These are phyloP conservation scores for Papiliotrema laurentii DNA, from an alignment of 1,284 basidiomycete species.

Conservation along the genomic window DNA sequence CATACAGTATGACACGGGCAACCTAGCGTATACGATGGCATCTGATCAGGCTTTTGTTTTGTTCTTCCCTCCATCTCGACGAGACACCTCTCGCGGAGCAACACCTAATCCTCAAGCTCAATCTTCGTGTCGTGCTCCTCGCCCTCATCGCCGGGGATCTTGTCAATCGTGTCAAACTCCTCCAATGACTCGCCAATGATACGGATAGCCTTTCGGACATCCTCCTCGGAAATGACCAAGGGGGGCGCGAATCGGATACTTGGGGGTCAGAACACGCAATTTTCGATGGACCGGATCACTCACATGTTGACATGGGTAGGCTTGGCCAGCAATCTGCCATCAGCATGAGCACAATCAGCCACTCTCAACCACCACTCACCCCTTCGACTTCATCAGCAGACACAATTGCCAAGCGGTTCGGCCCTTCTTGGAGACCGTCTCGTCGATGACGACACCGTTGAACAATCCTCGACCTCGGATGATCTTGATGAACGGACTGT, in stretches of 20 bases:
- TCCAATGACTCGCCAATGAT: slow-evolving; percentile 72
- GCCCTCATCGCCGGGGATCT: slow-evolving; percentile 62
- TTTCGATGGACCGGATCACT: too few relatives aligned
- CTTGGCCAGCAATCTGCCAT: slow-evolving; percentile 60
- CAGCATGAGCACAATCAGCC: not conserved
- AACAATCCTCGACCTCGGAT: slow-evolving; percentile 84
- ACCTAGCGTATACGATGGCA: too few relatives aligned
- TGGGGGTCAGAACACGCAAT: too few relatives aligned
- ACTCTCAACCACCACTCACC: slow-evolving; percentile 52
- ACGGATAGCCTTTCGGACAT: slow-evolving; percentile 67
- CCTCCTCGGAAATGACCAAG: slow-evolving; percentile 82
- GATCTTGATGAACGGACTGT: slow-evolving; percentile 64
- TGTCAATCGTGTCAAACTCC: slow-evolving; percentile 77
- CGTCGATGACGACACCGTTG: slow-evolving; percentile 93
- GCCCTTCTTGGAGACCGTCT: slow-evolving; percentile 66
- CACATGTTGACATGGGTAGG: slow-evolving; percentile 95
- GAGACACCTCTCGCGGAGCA: too few relatives aligned
- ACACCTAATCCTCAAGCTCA: slow-evolving; percentile 14
- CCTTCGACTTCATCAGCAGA: slow-evolving; percentile 82
- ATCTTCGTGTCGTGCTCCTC: slow-evolving; percentile 37
- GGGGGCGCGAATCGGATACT: slow-evolving; percentile 94
- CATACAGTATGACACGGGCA: too few relatives aligned
- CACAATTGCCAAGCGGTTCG: slow-evolving; percentile 95
- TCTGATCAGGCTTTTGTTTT: too few relatives aligned
- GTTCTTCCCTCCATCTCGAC: too few relatives aligned